phyloP scores from a whole-genome alignment of 768 basidiomycete genomes.

The Russula olivacea region DNA sequence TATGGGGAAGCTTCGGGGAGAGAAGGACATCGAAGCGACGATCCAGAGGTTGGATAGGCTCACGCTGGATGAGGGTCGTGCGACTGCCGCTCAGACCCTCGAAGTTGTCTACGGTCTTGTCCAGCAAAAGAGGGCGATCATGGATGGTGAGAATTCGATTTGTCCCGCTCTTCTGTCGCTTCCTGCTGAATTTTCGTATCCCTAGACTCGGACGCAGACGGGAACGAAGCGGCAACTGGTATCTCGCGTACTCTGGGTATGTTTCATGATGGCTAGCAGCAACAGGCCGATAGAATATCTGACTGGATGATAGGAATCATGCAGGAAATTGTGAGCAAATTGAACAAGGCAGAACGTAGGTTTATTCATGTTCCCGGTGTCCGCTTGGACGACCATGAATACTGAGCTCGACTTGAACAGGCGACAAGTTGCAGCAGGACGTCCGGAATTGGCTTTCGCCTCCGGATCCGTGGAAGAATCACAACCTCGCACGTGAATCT shows the following conservation, averaged over 20 bases:
- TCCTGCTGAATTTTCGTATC: not conserved
- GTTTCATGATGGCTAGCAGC: no score
- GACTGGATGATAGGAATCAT: not conserved
- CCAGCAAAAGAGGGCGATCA: not conserved
- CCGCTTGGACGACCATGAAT: rapidly evolving
- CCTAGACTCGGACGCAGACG: not conserved
- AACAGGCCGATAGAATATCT: not conserved
- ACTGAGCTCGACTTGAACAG: not conserved
- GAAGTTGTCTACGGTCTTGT: conserved; percentile 3
- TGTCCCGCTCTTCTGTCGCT: not conserved
- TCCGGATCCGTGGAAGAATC: conserved; percentile 7
- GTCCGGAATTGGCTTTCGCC: conserved; percentile 2
- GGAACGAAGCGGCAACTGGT: not conserved
- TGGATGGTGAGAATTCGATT: not conserved
- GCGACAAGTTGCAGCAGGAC: not conserved
- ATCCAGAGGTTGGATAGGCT: not conserved
- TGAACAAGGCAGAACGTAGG: not conserved
- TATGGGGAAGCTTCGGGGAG: conserved; percentile 1
- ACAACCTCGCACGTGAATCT: not conserved
- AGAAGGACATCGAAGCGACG: not conserved
- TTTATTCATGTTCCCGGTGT: not conserved
- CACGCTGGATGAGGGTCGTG: conserved; percentile 1
- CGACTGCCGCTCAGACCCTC: not conserved
- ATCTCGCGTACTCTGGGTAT: not conserved
- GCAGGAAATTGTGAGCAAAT: not conserved